Evolutionary conservation across 2,329 filamentous ascomycete species (phyloP).

Genomic region (Escovopsis weberi): DNA sequence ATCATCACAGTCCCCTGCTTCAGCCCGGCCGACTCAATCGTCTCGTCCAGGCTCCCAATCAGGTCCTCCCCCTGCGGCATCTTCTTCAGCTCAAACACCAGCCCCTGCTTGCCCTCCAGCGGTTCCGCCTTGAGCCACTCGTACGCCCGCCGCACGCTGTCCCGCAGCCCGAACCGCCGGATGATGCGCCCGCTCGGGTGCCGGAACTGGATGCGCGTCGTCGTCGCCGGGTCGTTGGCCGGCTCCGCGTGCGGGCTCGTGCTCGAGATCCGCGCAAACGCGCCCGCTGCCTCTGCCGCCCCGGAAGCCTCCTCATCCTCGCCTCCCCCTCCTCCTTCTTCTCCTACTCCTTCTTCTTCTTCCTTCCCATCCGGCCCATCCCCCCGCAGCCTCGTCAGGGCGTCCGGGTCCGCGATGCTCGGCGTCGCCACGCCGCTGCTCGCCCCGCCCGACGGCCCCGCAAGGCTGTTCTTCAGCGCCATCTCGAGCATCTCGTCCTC

Average conservation of each 20-base stretch:
- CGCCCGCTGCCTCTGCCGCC: constrained; percentile 7
- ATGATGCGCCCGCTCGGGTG: constrained; percentile 76
- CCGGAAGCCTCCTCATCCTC: background rate
- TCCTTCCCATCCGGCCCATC: constrained; percentile 8
- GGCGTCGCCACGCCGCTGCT: constrained; percentile 21
- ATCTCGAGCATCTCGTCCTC: constrained; percentile 96
- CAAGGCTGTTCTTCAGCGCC: constrained; percentile 79
- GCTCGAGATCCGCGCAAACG: constrained; percentile 59
- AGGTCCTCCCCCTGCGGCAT: constrained; percentile 70
- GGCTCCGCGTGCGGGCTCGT: constrained; percentile 68
- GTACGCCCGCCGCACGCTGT: constrained; percentile 71
- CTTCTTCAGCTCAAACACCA: constrained; percentile 75
- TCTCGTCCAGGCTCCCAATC: constrained; percentile 57
- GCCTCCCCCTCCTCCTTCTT: too few species aligned
- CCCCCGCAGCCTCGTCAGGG: constrained; percentile 55
- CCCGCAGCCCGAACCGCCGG: constrained; percentile 63
- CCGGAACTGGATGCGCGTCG: constrained; percentile 85
- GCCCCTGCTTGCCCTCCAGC: constrained; percentile 61
- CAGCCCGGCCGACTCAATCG: constrained; percentile 67
- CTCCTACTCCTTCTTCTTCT: too few species aligned
- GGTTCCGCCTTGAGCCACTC: constrained; percentile 93
- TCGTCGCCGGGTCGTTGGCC: constrained; percentile 49
- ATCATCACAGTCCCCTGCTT: constrained; percentile 95
- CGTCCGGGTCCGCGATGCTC: constrained; percentile 68
- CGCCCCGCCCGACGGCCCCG: constrained; percentile 19